A percentile compares a stretch with the other conserved stretches of the same genome.
Conservation (phyloP, 78 protist genomes). For the Salpingoeca rosetta region DNA sequence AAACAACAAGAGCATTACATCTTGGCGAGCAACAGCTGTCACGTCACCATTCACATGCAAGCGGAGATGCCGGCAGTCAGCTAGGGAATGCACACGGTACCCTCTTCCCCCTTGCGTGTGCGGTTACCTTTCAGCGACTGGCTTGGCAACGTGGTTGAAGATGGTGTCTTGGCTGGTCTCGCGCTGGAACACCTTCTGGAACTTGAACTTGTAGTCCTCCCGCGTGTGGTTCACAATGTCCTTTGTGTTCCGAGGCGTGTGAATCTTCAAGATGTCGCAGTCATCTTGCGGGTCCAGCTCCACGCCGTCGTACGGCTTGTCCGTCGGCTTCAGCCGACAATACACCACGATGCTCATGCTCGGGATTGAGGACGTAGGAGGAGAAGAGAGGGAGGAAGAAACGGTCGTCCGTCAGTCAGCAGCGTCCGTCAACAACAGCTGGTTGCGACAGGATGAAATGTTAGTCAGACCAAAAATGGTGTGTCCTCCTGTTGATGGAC, state of each 20-base stretch:
- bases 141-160: conserved; percentile 5
- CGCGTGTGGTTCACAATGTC: background rate
- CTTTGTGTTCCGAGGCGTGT: background rate
- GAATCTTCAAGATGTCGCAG: background rate
- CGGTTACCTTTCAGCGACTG: background rate
- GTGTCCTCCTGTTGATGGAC: too few relatives aligned
- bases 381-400: too few relatives aligned
- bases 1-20: background rate
- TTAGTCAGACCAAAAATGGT: too few relatives aligned
- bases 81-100: too few relatives aligned
- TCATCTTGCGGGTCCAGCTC: background rate
- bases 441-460: too few relatives aligned
- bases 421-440: too few relatives aligned
- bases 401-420: too few relatives aligned
- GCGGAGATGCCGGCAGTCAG: too few relatives aligned
- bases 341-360: background rate
- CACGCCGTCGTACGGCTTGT: background rate
- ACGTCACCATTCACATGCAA: background rate
- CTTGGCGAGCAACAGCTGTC: background rate
- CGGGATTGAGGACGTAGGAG: too few relatives aligned
- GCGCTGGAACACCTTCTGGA: background rate
- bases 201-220: background rate
- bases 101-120: too few relatives aligned
- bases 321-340: background rate
- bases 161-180: conserved; percentile 12